Base-by-base conservation (phyloP, 208 protist genomes). In the Balamuthia mandrillaris region DNA sequence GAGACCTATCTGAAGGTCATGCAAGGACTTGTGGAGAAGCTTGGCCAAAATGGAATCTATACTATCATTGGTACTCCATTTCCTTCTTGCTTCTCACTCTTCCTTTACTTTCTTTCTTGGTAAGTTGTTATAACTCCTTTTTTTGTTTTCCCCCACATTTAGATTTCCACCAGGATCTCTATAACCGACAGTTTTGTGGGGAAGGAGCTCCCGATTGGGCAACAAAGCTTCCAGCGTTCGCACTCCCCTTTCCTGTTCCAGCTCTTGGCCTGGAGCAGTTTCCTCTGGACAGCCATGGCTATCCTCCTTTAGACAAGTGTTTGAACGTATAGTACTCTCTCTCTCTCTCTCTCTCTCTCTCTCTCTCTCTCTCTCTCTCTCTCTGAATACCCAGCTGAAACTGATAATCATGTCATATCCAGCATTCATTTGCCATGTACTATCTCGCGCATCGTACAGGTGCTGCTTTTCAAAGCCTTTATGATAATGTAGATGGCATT, bases 101-200 rank as follows among this genome's bases (percentile, higher is more conserved):
- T 72, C 1, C 9, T 37, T n/a, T n/a, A n/a, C n/a, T n/a, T n/a
- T n/a, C n/a, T n/a, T n/a, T n/a, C n/a, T n/a, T n/a, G n/a, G n/a
- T n/a, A n/a, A 2, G 2, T 29, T 65, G 33, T 65, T 10, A 31
- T 10, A 65, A 18, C 33, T 6, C 35, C 18, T 6, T 10, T 21
- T 7, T 16, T 37, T 6, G 7, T 37, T 1, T 75, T 75, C 14
- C 5, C 61, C 9, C n/a, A 29, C 10, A 9, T 68, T 21, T 27
- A 70, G 79, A 91, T 52, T 84, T 81, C 21, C 89, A 91, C 72
- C 89, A 91, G 82, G 89, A 91, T 77, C 39, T 90, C n/a, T 65
- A 89, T 31, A 84, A 61, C 9, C 81, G 84, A 42, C 60, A 83
- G 51, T 90, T 65, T 47, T 91, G 89, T 81, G 89, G 89, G 51